Base-by-base conservation (phyloP, 2,329 filamentous ascomycete species). In the Aaosphaeria arxii region DNA sequence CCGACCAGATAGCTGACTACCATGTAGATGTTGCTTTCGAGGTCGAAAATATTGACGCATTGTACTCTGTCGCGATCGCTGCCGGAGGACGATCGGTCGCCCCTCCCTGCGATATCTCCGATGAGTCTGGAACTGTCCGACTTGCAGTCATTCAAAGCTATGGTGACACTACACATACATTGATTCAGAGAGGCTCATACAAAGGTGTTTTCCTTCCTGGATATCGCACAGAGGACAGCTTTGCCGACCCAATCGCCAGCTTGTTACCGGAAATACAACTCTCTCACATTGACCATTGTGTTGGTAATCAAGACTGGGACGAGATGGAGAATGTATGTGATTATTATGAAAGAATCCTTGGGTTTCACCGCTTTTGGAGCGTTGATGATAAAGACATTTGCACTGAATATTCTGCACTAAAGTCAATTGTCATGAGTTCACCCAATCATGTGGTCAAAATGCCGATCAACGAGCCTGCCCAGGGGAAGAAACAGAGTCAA, bases 311-410 rank as follows among this genome's bases (percentile, higher is more conserved):
- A 76, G 86, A 88, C 70, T 95, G 91, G 91, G 78, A 89, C 71
- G 85, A 89, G 70, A 94, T 95, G 79, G 77, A 83, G 43, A 36
- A 36, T 13, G 24, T 72, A 72, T 38, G 73, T 78, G 29, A 83
- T 80, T 59, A 76, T 79, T 96, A 95, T 75, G 90, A 95, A 74
- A 81, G 84, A 55, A 87, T 85, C 55, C 86, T 95, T 38, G 86
- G 85, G 46, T 95, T 95, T 81, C 89, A 94, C 76, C 88, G 90
- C 54, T 95, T 95, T 83, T 95, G 91, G 91, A 90, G 85, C 44
- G 90, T 95, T 50, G 91, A 95, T 69, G 90, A 95, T 77, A 86
- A 82, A 57, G 83, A 92, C 68, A 92, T 95, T 74, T 87, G 83
- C 78, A 95, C 88, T 60, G 89, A 94, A 64, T 95, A 88, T 79